Evolutionary conservation across 441 rosid genomes (phyloP), one percentile per base, ranked within the genome.

Genomic region (Daphne laureola): DNA sequence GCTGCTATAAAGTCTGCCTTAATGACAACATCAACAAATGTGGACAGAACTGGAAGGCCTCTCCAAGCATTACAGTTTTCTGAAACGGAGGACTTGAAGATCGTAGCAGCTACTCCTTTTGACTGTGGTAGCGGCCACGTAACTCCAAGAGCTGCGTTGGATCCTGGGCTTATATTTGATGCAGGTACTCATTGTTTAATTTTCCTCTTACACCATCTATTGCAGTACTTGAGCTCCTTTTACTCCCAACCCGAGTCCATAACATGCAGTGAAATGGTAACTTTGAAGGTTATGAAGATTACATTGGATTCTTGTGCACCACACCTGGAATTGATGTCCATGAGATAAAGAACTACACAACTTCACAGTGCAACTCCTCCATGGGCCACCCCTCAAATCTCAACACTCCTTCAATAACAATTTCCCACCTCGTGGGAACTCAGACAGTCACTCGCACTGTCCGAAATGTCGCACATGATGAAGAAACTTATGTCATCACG

Each of bases 121-220:
- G 98, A 93, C 71, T 93, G 75, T 62, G 98, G 98, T 49, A 87
- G 95, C 54, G 98, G 98, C 56, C 98, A 93, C 71, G 96, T 93
- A 48, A 79, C 77, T 68, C 97, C 98, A 51, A 83, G 83, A 48
- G 94, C 97, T 58, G 98, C 98, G 63, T 65, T 93, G 55, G 96
- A 93, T 70, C 98, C 98, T 11, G 98, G 98, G 48, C 96, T 93
- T 61, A 68, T 93, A 61, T 87, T 93, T 58, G 84, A 93, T 64
- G 93, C 98, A 74, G 98, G 98, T 88, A 63, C 12, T 17, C 46
- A n/a, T 38, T 44, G 46, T 38, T 14, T 55, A 5, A 3, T 44
- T 4, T 44, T 15, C 3, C 6, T 8, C 47, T 15, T 4, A 14
- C 47, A 44, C 25, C 44, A 14, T 27, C 49, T 3, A 16, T 2